Evolutionary conservation across 1,284 basidiomycete species (phyloP).

Genomic region (Tilletia walkeri): DNA sequence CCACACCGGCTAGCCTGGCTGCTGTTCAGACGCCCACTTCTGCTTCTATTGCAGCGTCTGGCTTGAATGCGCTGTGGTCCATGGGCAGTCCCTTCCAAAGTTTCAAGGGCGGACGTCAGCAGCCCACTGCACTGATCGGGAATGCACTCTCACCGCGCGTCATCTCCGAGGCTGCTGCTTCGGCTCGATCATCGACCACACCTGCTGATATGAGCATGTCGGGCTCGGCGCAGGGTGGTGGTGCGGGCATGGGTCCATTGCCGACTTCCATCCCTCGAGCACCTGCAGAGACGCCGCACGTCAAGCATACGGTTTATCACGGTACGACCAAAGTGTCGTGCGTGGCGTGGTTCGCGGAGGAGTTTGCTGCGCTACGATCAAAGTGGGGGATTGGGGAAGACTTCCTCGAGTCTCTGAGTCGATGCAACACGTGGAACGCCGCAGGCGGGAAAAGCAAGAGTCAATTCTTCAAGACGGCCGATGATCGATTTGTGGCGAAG

Average conservation of each 20-base stretch:
- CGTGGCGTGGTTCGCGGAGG: constrained; percentile 50
- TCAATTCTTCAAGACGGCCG: constrained; percentile 44
- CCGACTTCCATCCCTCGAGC: not conserved
- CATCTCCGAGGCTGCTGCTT: not conserved
- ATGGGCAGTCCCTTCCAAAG: constrained; percentile 18
- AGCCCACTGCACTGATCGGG: not conserved
- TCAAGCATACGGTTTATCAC: constrained; percentile 45
- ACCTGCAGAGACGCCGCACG: constrained; percentile 35
- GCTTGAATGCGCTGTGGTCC: constrained; percentile 19
- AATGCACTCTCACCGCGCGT: not conserved
- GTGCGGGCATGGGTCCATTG: not conserved
- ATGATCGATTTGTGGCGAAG: constrained; percentile 44
- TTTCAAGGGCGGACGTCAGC: constrained; percentile 3
- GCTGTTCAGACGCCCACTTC: not conserved
- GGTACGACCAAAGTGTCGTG: constrained; percentile 46
- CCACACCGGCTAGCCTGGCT: not conserved
- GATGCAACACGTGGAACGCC: constrained; percentile 39
- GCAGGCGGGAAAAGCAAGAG: constrained; percentile 44
- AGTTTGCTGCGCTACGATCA: constrained; percentile 42
- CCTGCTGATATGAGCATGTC: not conserved
- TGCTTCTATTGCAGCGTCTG: not conserved
- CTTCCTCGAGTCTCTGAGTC: constrained; percentile 40
- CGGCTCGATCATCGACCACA: not conserved
- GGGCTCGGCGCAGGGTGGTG: not conserved
- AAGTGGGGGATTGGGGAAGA: constrained; percentile 42